phyloP scores from a whole-genome alignment of 805 yeast genomes.

The Priceomyces castillae region DNA sequence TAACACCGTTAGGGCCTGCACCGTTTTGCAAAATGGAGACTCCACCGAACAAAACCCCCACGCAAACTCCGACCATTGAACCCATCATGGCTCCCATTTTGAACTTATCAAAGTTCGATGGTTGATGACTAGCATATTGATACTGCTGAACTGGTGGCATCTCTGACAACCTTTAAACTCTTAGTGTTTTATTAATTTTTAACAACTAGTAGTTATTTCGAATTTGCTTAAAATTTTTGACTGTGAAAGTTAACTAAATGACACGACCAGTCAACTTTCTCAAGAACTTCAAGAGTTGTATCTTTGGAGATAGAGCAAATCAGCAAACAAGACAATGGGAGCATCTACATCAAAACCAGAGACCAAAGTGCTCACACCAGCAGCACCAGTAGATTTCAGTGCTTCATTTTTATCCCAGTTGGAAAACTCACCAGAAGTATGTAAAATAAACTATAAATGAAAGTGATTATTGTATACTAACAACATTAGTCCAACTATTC shows the following conservation, averaged over 20 bases:
- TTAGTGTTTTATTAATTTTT: not conserved
- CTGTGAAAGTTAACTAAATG: not conserved
- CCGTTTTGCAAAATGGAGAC: constrained; percentile 88
- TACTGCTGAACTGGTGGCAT: constrained; percentile 73
- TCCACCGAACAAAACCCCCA: constrained; percentile 93
- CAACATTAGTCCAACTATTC: constrained; percentile 54
- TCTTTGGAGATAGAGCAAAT: not conserved
- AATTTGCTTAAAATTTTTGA: not conserved
- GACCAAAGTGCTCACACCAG: constrained; percentile 63
- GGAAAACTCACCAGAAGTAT: constrained; percentile 55
- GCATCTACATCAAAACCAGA: constrained; percentile 59
- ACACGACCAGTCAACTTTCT: not conserved
- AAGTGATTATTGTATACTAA: constrained; percentile 4
- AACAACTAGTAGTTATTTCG: not conserved
- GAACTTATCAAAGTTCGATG: constrained; percentile 91
- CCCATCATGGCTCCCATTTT: constrained; percentile 99
- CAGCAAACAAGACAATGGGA: constrained; percentile 45
- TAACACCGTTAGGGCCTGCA: constrained; percentile 97
- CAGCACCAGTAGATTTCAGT: constrained; percentile 66
- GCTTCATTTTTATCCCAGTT: constrained; percentile 62
- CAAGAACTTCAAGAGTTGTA: not conserved
- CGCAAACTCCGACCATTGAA: constrained; percentile 84
- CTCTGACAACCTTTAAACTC: not conserved
- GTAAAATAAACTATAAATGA: constrained; percentile 12
- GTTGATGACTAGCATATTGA: constrained; percentile 54